Conservation (phyloP, 2,329 filamentous ascomycete genomes). For the Diaporthe citriasiana region DNA sequence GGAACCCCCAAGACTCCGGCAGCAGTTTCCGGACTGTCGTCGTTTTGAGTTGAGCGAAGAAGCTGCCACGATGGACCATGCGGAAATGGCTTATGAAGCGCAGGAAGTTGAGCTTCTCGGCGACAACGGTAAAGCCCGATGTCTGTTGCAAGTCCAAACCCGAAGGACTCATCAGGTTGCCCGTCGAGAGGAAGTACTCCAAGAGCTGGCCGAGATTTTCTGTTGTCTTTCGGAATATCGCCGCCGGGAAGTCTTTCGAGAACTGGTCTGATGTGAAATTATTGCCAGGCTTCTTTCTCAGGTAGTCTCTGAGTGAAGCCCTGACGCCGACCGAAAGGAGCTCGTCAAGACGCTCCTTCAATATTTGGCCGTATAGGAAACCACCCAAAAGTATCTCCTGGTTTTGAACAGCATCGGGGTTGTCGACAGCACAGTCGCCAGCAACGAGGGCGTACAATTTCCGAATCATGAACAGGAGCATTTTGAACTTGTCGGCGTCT, state of each 20-base stretch:
- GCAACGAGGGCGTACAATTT: constrained; percentile 95
- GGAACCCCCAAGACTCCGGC: constrained; percentile 97
- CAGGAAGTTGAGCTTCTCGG: constrained; percentile 98
- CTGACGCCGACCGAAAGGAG: constrained; percentile 75
- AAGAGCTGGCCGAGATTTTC: constrained; percentile 89
- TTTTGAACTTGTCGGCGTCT: constrained; percentile 91
- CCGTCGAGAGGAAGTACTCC: constrained; percentile 96
- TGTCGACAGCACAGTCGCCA: constrained; percentile 93
- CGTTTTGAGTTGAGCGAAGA: constrained; percentile 97
- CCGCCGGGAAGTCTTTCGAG: constrained; percentile 81
- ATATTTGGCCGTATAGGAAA: constrained; percentile 92
- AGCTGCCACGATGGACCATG: constrained; percentile 98
- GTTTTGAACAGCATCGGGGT: constrained; percentile 96
- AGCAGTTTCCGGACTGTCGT: constrained; percentile 96
- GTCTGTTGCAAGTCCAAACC: constrained; percentile 95
- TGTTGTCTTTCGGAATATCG: constrained; percentile 84
- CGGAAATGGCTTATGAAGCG: constrained; percentile 99
- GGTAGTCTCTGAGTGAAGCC: constrained; percentile 68
- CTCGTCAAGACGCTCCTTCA: constrained; percentile 95
- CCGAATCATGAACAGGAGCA: constrained; percentile 95
- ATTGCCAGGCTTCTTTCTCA: constrained; percentile 70
- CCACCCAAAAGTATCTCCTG: constrained; percentile 95
- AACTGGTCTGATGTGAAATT: constrained; percentile 86
- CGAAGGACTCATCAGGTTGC: constrained; percentile 91
- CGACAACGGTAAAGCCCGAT: constrained; percentile 95